These are phyloP conservation scores for Allium fistulosum DNA, from an alignment of 106 monocot species.

Conservation along the genomic window DNA sequence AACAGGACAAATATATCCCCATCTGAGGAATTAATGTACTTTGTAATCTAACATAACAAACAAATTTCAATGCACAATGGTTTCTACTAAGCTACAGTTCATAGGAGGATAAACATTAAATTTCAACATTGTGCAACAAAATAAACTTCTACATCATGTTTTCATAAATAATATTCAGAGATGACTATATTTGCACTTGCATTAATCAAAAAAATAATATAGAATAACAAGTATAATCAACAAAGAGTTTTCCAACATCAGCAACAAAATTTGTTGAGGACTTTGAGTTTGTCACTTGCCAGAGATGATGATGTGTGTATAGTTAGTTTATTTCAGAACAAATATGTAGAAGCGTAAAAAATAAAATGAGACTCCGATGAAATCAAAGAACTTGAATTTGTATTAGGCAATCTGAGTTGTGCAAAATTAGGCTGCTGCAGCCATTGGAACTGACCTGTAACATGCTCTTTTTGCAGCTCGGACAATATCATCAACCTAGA, in stretches of 20 bases:
- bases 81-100: too few relatives aligned
- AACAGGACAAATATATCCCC: neutral
- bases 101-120: too few relatives aligned
- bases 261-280: neutral
- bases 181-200: too few relatives aligned
- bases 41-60: too few relatives aligned
- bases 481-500: conserved; percentile 25
- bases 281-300: too few relatives aligned
- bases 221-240: neutral
- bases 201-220: too few relatives aligned
- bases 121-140: too few relatives aligned
- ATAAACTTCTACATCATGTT: too few relatives aligned
- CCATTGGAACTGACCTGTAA: conserved; percentile 21
- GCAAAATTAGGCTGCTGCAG: conserved; percentile 11
- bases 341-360: neutral
- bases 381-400: neutral
- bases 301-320: too few relatives aligned
- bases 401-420: neutral
- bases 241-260: neutral
- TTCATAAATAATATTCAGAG: too few relatives aligned
- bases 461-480: conserved; percentile 23
- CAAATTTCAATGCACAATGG: too few relatives aligned
- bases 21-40: neutral
- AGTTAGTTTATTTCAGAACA: neutral
- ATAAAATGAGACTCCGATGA: neutral